Percentiles rank a stretch among this genome's conserved stretches.
Evolutionary conservation across 139 green algal genomes (phyloP).

Genomic region (Diplosphaera chodatii): DNA sequence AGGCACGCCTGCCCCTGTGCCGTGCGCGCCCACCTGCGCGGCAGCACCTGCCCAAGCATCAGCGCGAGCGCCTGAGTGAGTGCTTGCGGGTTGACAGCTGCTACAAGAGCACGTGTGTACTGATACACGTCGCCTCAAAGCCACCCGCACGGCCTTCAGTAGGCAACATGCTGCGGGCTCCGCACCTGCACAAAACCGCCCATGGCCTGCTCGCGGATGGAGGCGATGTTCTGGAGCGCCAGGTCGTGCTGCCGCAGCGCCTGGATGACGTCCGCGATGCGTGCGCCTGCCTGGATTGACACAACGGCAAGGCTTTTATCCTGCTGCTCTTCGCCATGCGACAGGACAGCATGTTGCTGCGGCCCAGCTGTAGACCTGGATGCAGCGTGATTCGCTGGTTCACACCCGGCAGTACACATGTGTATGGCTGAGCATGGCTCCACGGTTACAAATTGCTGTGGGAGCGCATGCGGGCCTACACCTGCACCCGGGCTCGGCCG

Average conservation of each 20-base stretch:
- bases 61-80: neutral
- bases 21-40: slow-evolving; percentile 83
- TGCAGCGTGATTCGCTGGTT: too few species aligned
- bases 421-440: too few species aligned
- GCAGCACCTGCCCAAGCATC: neutral
- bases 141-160: too few species aligned
- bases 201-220: slow-evolving; percentile 92
- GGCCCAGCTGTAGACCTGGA: too few species aligned
- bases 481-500: slow-evolving; percentile 34
- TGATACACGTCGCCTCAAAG: too few species aligned
- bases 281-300: slow-evolving; percentile 62
- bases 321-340: too few species aligned
- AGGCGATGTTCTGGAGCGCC: slow-evolving; percentile 93
- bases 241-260: slow-evolving; percentile 74
- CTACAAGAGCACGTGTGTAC: too few species aligned
- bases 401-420: too few species aligned
- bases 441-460: neutral
- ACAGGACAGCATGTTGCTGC: too few species aligned
- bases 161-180: neutral
- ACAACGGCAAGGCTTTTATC: too few species aligned
- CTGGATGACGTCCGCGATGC: slow-evolving; percentile 73
- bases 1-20: slow-evolving; percentile 84
- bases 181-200: slow-evolving; percentile 83
- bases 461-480: slow-evolving; percentile 2
- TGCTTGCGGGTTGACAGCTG: too few species aligned